Evolutionary conservation across 2,329 filamentous ascomycete genomes (phyloP).

Genomic region (Harringtonia aguacate): DNA sequence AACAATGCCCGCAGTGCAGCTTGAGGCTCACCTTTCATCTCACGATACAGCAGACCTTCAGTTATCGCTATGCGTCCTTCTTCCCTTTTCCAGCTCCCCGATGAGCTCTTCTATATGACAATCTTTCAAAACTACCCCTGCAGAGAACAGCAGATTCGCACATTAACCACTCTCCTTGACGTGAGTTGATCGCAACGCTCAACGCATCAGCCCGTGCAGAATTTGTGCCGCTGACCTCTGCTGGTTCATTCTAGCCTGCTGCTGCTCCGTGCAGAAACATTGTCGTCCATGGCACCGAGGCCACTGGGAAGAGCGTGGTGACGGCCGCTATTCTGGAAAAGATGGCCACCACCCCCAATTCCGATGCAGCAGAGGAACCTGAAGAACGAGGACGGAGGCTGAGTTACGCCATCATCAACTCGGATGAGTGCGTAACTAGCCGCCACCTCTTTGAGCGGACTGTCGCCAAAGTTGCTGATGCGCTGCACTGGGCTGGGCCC

Average conservation of each 20-base stretch:
- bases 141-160: slow-evolving; percentile 47
- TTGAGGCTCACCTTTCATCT: no score
- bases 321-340: slow-evolving; percentile 48
- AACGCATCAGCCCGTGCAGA: no score
- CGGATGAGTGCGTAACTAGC: slow-evolving; percentile 65
- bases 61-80: not conserved
- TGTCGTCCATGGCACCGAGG: slow-evolving; percentile 73
- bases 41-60: no score
- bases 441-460: slow-evolving; percentile 69
- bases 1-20: no score
- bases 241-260: slow-evolving; percentile 32
- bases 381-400: slow-evolving; percentile 21
- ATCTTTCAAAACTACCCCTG: slow-evolving; percentile 42
- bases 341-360: slow-evolving; percentile 15
- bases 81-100: slow-evolving; percentile 37
- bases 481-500: slow-evolving; percentile 35
- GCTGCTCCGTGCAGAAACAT: slow-evolving; percentile 64
- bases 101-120: slow-evolving; percentile 35
- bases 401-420: slow-evolving; percentile 53
- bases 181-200: slow-evolving; percentile 24
- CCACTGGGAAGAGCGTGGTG: slow-evolving; percentile 76
- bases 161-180: slow-evolving; percentile 43
- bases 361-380: not conserved
- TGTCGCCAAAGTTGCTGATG: slow-evolving; percentile 44
- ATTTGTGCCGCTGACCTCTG: no score